Evolutionary conservation across 352 stramenopile species (phyloP), one percentile per base, ranked within the genome.

Genomic region (Elongisporangium senticosum): DNA sequence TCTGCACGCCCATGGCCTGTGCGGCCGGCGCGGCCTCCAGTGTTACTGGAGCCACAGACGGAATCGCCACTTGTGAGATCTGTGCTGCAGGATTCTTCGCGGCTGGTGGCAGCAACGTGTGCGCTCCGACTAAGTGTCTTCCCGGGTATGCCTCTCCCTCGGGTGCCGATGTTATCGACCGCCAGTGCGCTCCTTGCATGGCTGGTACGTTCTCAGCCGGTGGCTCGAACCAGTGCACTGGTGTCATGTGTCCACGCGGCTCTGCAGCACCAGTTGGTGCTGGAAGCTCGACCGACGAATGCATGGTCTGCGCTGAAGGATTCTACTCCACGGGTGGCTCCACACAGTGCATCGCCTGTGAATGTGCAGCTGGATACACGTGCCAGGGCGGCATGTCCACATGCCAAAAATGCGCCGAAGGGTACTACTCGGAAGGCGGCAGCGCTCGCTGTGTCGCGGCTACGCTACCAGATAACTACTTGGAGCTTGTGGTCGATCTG

Each of bases 311-410:
- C 23, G 62, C 65, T 19, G 74, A 79, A 28, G 74, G 74, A 1
- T 79, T 69, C 51, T 80, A 81, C 63, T 80, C 74, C 19, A 77
- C 74, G 0, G 74, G 74, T 13, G 74, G 71, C 10, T 69, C 71
- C 15, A 81, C 63, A 22, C 71, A 77, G 56, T 84, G 74, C 33
- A 71, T 79, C 49, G 57, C 65, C 15, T 84, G 74, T 56, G 50
- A 62, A 33, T 84, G 74, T 49, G 62, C 51, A 10, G 40, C 62
- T 1, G 69, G 69, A 11, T 63, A 55, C 39, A 71, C 69, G 14
- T 84, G 74, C 49, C 26, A 48, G 0, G 62, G 52, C 0, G 67
- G 71, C 7, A 55, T 68, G 37, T 74, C 74, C 2, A 69, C 61
- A 13, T 81, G 74, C 50, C 40, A 64, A 23, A 56, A 64, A 37